A percentile compares a stretch with the other conserved stretches of the same genome.
phyloP scores from a whole-genome alignment of 768 basidiomycete genomes.

The Amanita thiersii region DNA sequence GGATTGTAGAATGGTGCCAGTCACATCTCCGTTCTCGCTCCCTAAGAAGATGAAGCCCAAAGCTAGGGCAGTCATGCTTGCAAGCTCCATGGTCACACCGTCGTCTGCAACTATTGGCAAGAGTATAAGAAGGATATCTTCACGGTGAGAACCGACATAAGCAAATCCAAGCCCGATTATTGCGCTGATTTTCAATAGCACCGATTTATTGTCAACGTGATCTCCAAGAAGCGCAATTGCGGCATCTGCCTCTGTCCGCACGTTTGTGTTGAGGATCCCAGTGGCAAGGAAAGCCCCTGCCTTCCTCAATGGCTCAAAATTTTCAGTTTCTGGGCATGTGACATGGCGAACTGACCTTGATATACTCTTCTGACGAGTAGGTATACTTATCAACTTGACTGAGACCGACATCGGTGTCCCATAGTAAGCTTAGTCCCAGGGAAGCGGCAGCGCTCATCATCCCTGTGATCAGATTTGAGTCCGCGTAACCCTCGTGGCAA shows the following conservation, averaged over 20 bases:
- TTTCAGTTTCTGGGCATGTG: neutral
- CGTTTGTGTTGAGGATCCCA: slow-evolving; percentile 83
- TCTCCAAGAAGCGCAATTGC: slow-evolving; percentile 87
- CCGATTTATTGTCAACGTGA: slow-evolving; percentile 81
- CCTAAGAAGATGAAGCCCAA: slow-evolving; percentile 95
- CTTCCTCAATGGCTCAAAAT: slow-evolving; percentile 20
- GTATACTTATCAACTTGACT: slow-evolving; percentile 97
- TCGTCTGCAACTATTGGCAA: slow-evolving; percentile 82
- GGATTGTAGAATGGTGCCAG: slow-evolving; percentile 81
- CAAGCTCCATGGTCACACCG: slow-evolving; percentile 78
- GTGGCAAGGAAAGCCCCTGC: slow-evolving; percentile 94
- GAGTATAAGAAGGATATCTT: slow-evolving; percentile 74
- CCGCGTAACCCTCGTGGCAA: neutral
- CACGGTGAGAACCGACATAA: slow-evolving; percentile 88
- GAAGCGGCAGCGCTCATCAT: slow-evolving; percentile 98
- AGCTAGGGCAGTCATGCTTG: slow-evolving; percentile 76
- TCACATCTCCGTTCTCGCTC: slow-evolving; percentile 89
- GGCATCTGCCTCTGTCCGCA: slow-evolving; percentile 89
- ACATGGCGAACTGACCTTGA: slow-evolving; percentile 50
- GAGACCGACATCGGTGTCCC: slow-evolving; percentile 94
- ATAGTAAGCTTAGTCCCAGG: slow-evolving; percentile 84
- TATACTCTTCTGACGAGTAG: slow-evolving; percentile 91
- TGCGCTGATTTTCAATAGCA: slow-evolving; percentile 76
- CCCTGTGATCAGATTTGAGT: slow-evolving; percentile 42
- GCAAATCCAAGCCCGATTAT: slow-evolving; percentile 92